Evolutionary conservation across 2,329 filamentous ascomycete species (phyloP), one percentile per base, ranked within the genome.

Genomic region (Truncatella angustata): DNA sequence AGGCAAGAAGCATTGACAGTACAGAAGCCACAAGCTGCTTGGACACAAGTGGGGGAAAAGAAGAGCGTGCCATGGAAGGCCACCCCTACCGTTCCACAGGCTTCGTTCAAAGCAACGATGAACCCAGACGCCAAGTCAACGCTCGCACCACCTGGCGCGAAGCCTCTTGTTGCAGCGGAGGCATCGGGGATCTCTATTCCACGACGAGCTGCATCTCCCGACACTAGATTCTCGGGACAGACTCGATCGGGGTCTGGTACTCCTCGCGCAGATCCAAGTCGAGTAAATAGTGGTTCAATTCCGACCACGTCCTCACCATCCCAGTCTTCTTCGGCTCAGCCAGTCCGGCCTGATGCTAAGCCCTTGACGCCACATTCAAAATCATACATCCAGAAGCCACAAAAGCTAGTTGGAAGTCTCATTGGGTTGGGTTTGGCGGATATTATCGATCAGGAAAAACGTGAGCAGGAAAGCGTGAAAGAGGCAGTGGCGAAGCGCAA

Each of bases 401-500:
- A 80, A 18, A 85, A 84, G 50, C 74, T 53, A 32, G n/a, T 81
- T 1, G 87, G 90, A 50, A 79, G 82, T 1, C 77, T 79, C 2
- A 70, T 87, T 3, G 87, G 90, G 3, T 73, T 91, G 11, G 91
- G 87, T 30, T 87, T 99, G 73, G 83, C 86, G 14, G 91, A 96
- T 59, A 99, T 99, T 52, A 87, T 97, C 12, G 85, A 86, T 6
- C 85, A 96, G 63, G 91, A 99, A 70, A 84, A 87, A 66, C 84
- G 84, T 7, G 92, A 97, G 66, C 94, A 95, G 64, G 84, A 91
- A 52, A 81, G 84, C 16, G 85, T 95, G 55, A 87, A 84, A 49
- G 92, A 96, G 66, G 90, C 91, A 1, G 86, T 86, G 10, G 90
- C 91, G 2, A 97, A 96, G 71, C 82, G 93, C 51, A 94, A 90